Evolutionary conservation across 2,329 filamentous ascomycete genomes (phyloP), one percentile per base, ranked within the genome.

Genomic region (Trichophyton simii): DNA sequence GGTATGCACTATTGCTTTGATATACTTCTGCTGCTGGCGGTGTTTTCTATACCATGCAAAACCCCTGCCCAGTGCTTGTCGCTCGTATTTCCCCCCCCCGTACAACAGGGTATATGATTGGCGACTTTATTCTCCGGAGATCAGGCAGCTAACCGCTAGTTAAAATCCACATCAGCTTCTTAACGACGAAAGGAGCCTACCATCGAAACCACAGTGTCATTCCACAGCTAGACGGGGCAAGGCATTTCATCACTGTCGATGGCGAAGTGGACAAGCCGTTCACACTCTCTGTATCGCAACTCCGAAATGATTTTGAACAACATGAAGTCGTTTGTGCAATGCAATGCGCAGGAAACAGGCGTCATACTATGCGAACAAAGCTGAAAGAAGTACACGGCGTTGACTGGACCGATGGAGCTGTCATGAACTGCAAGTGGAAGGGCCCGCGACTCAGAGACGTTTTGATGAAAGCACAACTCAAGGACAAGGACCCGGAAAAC

Each of bases 361-460:
- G 82, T 9, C 82, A 84, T 67, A 82, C 80, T 1, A 84, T 84
- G 82, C 79, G 82, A 28, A 84, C 80, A 0, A 73, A 78, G 64
- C 70, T 83, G 28, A 82, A 82, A 66, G 82, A 84, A 68, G 82
- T 84, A 3, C 72, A 77, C 38, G 83, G 82, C 0, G 78, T 85
- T 48, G 81, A 85, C 66, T 85, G 83, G 82, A 76, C 77, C 42
- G 82, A 84, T 65, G 82, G 77, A 44, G 82, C 82, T 0, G 77
- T 84, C 20, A 83, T 84, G 80, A 84, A 84, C 66, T 83, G 81
- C 66, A 75, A 72, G 60, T 84, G 81, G 81, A 76, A 73, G 13
- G 81, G 80, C 0, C 82, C 82, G 1, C 71, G 78, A 3, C 72
- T 85, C 11, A 68, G 72, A 31, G 81, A 84, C 66, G 75, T 85